Percentiles rank a stretch among this genome's conserved stretches.
These are phyloP conservation scores for Diaporthe citrichinensis DNA, from an alignment of 2,329 filamentous ascomycete species.

Conservation along the genomic window DNA sequence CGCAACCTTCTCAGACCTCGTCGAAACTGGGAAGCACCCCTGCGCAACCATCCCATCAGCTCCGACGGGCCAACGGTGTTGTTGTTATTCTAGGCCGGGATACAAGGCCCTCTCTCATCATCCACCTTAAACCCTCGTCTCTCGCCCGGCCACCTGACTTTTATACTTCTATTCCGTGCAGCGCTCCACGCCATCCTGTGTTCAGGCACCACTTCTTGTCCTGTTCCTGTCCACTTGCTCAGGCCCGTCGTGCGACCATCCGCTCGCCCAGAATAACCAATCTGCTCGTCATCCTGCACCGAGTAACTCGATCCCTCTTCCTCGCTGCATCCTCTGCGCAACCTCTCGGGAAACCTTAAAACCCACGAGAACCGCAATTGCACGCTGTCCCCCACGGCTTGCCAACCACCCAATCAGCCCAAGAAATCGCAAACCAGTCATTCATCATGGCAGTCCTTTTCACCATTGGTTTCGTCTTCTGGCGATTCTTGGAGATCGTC, in stretches of 20 bases:
- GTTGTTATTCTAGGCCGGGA: constrained; percentile 14
- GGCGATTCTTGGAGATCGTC: constrained; percentile 73
- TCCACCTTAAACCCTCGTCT: constrained; percentile 19
- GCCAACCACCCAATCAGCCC: constrained; percentile 2
- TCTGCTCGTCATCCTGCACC: constrained; percentile 33
- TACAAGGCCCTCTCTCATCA: not conserved
- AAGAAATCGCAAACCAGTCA: constrained; percentile 30
- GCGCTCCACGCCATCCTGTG: not conserved
- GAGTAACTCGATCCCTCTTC: constrained; percentile 20
- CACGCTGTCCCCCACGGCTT: not conserved
- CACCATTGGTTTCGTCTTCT: constrained; percentile 74
- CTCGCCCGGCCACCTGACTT: constrained; percentile 29
- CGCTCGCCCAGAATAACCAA: constrained; percentile 28
- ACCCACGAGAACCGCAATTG: constrained; percentile 3
- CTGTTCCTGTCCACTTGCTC: constrained; percentile 17
- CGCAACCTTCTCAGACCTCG: constrained; percentile 19
- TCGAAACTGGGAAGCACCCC: constrained; percentile 45
- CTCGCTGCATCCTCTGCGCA: not conserved
- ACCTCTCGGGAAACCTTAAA: constrained; percentile 24
- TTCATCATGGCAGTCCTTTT: constrained; percentile 68
- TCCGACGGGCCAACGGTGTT: constrained; percentile 13
- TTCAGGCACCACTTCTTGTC: constrained; percentile 9
- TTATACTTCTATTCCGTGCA: constrained; percentile 26
- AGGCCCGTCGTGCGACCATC: not conserved
- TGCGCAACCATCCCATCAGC: constrained; percentile 33